Evolutionary conservation across 108 stramenopile genomes (phyloP).

Genomic region (Parietichytrium sp.): DNA sequence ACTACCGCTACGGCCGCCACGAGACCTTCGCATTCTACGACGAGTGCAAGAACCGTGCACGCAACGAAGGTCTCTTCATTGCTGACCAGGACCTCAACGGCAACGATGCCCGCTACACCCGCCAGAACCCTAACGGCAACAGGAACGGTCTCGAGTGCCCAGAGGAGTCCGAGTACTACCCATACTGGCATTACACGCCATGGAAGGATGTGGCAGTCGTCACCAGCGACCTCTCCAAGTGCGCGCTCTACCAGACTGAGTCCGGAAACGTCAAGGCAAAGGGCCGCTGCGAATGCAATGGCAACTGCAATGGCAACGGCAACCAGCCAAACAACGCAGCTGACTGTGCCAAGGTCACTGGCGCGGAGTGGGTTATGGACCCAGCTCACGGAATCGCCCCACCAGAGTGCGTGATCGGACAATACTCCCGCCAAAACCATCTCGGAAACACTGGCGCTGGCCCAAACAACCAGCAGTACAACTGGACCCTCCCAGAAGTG

Average conservation of each 20-base stretch:
- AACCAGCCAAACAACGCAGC: conserved; percentile 43
- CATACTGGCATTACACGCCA: conserved; percentile 54
- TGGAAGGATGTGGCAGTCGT: conserved; percentile 61
- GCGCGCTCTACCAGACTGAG: background rate
- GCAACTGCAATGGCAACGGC: background rate
- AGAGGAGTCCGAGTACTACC: conserved; percentile 60
- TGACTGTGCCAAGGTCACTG: conserved; percentile 44
- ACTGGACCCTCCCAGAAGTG: conserved; percentile 49
- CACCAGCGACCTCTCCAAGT: background rate
- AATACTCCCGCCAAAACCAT: conserved; percentile 53
- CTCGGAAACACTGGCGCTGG: conserved; percentile 50
- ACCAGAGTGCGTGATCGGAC: conserved; percentile 39
- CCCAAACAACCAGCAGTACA: conserved; percentile 48
- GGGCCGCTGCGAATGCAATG: background rate
- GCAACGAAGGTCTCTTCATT: conserved; percentile 56
- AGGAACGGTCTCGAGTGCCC: conserved; percentile 55
- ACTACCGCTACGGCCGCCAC: conserved; percentile 55
- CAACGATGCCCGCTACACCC: conserved; percentile 38
- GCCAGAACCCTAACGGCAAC: conserved; percentile 58
- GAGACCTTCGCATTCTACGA: conserved; percentile 50
- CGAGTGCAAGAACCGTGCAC: conserved; percentile 44
- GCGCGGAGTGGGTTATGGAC: conserved; percentile 37
- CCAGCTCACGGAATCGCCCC: background rate
- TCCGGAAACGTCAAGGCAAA: conserved; percentile 40
- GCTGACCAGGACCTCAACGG: conserved; percentile 49